Evolutionary conservation across 495 filamentous ascomycete species (phyloP), one percentile per base, ranked within the genome.

Genomic region (Penicillium maclennaniae): DNA sequence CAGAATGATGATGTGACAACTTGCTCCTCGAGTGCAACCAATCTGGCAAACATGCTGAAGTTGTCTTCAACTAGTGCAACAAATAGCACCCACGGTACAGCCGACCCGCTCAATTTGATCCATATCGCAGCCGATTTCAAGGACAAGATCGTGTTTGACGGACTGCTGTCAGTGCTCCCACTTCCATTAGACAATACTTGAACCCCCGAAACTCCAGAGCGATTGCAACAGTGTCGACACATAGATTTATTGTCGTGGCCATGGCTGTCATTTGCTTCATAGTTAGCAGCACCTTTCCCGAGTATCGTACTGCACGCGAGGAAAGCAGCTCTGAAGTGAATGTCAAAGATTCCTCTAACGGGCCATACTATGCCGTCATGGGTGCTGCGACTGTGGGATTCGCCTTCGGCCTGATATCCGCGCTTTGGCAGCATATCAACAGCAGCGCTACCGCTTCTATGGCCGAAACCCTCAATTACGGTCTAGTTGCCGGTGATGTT

Each of bases 81-180:
- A 26, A 59, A 25, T 23, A 5, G 23, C 23, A 23, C 23, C 5
- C 23, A 23, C 5, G 16, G 1, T 7, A 47, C 40, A n/a, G 45
- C 46, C 2, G 55, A 59, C 19, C 59, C 51, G 44, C 55, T 62
- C 6, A 62, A 62, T 53, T 37, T 62, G 48, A 53, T 62, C 10
- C 36, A 34, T 16, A 49, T 62, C n/a, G 55, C 55, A 12, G 37
- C 58, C 7, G 41, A 49, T 15, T 62, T 62, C 21, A 51, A 26
- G 21, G 41, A 58, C 10, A 51, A 48, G 21, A 62, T 58, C 15
- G 59, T 58, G n/a, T 58, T 62, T 43, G 48, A 59, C 47, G 59
- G 59, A 2, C 40, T 62, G 25, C 25, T 62, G 59, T 59, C 26
- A 53, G 59, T 55, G 20, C 36, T 26, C 19, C 42, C 21, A 17